Percentiles rank a stretch among this genome's conserved stretches.
Conservation (phyloP, 139 green algal species). For the Picochlorum sp. region DNA sequence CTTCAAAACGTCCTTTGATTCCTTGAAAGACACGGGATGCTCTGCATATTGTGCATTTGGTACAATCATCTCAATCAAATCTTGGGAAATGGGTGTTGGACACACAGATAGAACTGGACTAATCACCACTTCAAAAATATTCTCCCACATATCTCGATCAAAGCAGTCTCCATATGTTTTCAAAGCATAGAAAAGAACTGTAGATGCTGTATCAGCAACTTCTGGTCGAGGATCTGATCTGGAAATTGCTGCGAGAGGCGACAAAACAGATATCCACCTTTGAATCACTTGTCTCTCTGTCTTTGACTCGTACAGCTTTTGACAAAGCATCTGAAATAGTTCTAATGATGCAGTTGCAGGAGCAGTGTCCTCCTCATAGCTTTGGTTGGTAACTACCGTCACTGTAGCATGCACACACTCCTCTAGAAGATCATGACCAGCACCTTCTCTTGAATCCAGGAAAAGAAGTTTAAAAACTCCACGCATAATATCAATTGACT, state of each 20-base stretch:
- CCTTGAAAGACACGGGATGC: too few relatives aligned
- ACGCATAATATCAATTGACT: conserved; percentile 51
- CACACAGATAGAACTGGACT: conserved; percentile 64
- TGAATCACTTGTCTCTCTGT: not conserved
- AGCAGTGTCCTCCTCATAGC: not conserved
- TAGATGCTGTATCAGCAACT: conserved; percentile 63
- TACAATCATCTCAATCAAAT: not conserved
- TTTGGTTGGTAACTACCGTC: conserved; percentile 8
- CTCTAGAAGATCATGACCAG: conserved; percentile 5
- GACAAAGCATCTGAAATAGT: conserved; percentile 21
- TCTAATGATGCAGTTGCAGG: conserved; percentile 14
- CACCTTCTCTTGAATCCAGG: not conserved
- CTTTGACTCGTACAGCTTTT: conserved; percentile 12
- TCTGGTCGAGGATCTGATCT: conserved; percentile 77
- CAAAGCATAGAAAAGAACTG: conserved; percentile 87
- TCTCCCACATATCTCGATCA: conserved; percentile 74
- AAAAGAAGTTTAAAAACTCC: conserved; percentile 52
- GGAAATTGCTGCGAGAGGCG: conserved; percentile 87
- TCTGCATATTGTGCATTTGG: too few relatives aligned
- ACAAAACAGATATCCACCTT: conserved; percentile 90
- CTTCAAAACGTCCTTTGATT: too few relatives aligned
- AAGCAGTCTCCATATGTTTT: conserved; percentile 40
- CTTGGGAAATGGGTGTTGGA: not conserved
- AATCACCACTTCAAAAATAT: conserved; percentile 74
- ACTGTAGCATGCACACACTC: conserved; percentile 15